A percentile compares a stretch with the other conserved stretches of the same genome.
Evolutionary conservation across 768 basidiomycete species (phyloP).

Genomic region (Amanita inopinata): DNA sequence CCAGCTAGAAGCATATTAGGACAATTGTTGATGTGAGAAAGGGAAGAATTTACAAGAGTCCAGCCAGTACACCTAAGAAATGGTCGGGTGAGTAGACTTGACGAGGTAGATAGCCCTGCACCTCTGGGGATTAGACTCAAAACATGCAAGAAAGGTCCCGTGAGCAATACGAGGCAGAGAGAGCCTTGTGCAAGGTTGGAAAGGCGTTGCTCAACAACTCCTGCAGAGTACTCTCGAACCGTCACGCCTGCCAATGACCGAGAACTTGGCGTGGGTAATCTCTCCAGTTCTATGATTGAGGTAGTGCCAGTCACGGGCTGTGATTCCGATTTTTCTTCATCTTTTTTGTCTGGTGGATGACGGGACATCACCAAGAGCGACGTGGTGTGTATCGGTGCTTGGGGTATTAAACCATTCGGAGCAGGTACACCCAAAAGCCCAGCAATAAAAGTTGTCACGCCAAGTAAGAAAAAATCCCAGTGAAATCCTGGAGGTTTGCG

Average conservation of each 20-base stretch:
- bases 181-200: slow-evolving; percentile 84
- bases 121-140: slow-evolving; percentile 72
- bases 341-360: slow-evolving; percentile 22
- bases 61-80: slow-evolving; percentile 57
- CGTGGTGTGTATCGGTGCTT: slow-evolving; percentile 88
- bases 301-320: no score
- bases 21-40: not conserved
- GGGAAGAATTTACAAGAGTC: slow-evolving; percentile 61
- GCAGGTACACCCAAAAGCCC: slow-evolving; percentile 82
- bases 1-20: slow-evolving; percentile 42
- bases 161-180: slow-evolving; percentile 70
- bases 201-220: slow-evolving; percentile 87
- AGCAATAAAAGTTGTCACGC: slow-evolving; percentile 82
- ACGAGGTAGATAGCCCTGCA: slow-evolving; percentile 14
- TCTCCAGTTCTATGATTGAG: not conserved
- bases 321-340: slow-evolving; percentile 24
- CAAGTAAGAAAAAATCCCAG: slow-evolving; percentile 86
- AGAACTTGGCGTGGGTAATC: slow-evolving; percentile 4
- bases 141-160: slow-evolving; percentile 74
- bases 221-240: slow-evolving; percentile 47
- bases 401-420: slow-evolving; percentile 77
- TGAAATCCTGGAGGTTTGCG: slow-evolving; percentile 86
- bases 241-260: not conserved
- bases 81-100: not conserved
- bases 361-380: slow-evolving; percentile 73